Evolutionary conservation across 1,284 basidiomycete species (phyloP).

Genomic region (Tilletia setariae): DNA sequence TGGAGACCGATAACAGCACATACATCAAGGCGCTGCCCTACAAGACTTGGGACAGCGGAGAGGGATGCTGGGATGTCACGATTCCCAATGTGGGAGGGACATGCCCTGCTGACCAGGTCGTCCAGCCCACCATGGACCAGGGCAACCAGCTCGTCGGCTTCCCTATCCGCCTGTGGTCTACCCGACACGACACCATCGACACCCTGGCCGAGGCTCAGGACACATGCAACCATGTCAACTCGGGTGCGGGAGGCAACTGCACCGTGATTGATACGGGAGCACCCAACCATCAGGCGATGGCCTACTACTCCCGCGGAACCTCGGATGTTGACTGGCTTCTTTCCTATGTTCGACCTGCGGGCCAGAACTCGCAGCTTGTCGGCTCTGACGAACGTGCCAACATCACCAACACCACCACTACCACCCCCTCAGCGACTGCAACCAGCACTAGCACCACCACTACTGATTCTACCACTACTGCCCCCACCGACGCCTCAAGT

Average conservation of each 20-base stretch:
- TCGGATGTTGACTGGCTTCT: conserved; percentile 5
- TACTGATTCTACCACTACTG: not conserved
- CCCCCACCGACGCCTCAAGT: not conserved
- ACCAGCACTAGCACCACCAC: not conserved
- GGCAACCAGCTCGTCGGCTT: conserved; percentile 8
- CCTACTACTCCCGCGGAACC: conserved; percentile 3
- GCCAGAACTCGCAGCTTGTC: not conserved
- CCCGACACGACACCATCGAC: conserved; percentile 4
- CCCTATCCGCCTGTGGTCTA: conserved; percentile 15
- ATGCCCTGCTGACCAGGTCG: conserved; percentile 6
- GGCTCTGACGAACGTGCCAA: not conserved
- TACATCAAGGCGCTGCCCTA: conserved; percentile 16
- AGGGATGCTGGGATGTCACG: conserved; percentile 17
- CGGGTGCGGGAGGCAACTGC: not conserved
- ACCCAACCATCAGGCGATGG: not conserved
- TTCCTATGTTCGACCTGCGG: conserved; percentile 1
- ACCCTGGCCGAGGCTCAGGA: conserved; percentile 11
- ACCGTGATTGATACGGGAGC: conserved; percentile 13
- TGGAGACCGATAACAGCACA: conserved; percentile 11
- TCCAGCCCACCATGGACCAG: conserved; percentile 14
- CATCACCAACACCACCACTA: not conserved
- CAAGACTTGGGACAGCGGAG: conserved; percentile 11
- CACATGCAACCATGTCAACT: conserved; percentile 11
- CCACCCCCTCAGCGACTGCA: not conserved
- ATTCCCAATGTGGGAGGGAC: conserved; percentile 1